A percentile compares a stretch with the other conserved stretches of the same genome.
Conservation (phyloP, 352 stramenopile genomes). For the Pythium myriotylum region DNA sequence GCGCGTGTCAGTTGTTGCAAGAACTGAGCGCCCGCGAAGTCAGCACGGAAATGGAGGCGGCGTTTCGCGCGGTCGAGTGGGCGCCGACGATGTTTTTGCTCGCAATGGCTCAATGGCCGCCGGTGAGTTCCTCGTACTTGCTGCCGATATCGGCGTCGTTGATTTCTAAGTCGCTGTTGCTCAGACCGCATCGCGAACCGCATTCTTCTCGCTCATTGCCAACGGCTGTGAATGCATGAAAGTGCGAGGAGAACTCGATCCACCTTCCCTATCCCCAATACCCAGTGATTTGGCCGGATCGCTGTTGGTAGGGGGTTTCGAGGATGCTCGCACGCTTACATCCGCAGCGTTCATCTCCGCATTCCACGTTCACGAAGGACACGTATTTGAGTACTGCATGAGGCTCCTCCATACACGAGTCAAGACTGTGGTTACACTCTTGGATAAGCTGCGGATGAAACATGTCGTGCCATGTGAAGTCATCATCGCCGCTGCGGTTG, state of each 20-base stretch:
- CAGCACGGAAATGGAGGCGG: neutral
- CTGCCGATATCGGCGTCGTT: neutral
- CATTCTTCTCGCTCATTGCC: conserved; percentile 23
- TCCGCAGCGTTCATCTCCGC: conserved; percentile 36
- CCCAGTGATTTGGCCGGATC: conserved; percentile 46
- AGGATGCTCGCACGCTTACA: conserved; percentile 26
- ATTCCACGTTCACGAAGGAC: conserved; percentile 37
- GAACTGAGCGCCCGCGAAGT: neutral
- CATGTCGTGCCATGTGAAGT: conserved; percentile 41
- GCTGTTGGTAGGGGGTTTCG: conserved; percentile 42
- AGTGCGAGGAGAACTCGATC: conserved; percentile 3
- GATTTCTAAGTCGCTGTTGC: neutral
- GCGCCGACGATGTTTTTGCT: conserved; percentile 22
- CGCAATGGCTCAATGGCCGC: conserved; percentile 21
- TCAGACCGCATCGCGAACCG: conserved; percentile 15
- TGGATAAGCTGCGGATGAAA: conserved; percentile 47
- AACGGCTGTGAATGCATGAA: conserved; percentile 29
- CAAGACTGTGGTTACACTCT: conserved; percentile 44
- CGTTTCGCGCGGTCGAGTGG: conserved; percentile 17
- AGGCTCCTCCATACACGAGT: conserved; percentile 32
- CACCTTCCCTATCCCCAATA: conserved; percentile 22
- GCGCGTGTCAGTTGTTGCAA: conserved; percentile 16
- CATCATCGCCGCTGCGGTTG: conserved; percentile 45
- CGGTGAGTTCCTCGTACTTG: conserved; percentile 3
- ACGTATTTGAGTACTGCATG: conserved; percentile 37